Conservation (phyloP, 257 asterid genomes). For the Mitragyna speciosa region DNA sequence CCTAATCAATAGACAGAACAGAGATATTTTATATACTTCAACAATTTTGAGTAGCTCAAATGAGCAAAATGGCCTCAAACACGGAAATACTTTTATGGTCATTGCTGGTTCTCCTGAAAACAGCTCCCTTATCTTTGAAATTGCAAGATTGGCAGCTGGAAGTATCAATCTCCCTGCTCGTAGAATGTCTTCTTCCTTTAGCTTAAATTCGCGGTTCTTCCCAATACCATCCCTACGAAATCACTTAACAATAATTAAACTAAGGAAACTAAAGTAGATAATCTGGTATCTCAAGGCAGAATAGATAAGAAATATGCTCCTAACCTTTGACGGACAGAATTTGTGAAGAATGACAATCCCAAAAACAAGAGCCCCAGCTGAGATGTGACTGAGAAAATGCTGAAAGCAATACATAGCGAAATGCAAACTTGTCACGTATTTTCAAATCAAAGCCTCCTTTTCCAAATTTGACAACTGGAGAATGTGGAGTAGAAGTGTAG, state of each 20-base stretch:
- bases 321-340: conserved; percentile 73
- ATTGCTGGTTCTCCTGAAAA: conserved; percentile 93
- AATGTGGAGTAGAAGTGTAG: no score
- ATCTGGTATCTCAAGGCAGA: background rate
- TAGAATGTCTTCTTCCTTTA: conserved; percentile 70
- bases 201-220: conserved; percentile 45
- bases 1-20: conserved; percentile 32
- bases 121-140: conserved; percentile 53
- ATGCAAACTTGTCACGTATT: background rate
- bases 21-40: background rate
- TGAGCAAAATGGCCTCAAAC: background rate
- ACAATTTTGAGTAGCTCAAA: background rate
- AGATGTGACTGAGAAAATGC: conserved; percentile 76
- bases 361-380: conserved; percentile 73
- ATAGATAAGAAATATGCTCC: background rate
- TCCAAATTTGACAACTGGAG: background rate
- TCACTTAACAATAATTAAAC: conserved; percentile 13
- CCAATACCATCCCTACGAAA: conserved; percentile 43
- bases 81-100: conserved; percentile 68
- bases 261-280: background rate
- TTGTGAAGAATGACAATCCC: conserved; percentile 72
- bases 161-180: conserved; percentile 61
- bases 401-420: conserved; percentile 27
- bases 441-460: background rate
- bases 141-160: conserved; percentile 74